Conservation (phyloP, 1,284 basidiomycete genomes). For the Pseudozyma thailandica region DNA sequence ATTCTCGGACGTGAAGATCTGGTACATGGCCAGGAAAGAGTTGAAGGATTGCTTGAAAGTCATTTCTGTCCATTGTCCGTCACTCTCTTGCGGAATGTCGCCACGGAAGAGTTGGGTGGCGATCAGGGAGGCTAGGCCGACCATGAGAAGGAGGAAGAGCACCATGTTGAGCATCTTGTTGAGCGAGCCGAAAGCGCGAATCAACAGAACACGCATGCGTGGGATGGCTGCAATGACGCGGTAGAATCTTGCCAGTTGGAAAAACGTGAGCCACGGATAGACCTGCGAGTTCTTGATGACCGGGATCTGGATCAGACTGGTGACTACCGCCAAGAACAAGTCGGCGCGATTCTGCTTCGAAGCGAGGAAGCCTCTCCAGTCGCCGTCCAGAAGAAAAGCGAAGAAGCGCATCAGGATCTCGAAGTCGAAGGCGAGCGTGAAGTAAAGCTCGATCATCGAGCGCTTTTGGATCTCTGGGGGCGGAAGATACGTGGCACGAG, state of each 20-base stretch:
- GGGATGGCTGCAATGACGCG: slow-evolving; percentile 89
- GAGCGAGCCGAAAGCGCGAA: slow-evolving; percentile 88
- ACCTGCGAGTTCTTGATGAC: slow-evolving; percentile 74
- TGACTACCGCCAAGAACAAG: slow-evolving; percentile 80
- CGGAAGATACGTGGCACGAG: slow-evolving; percentile 72
- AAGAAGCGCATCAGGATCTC: slow-evolving; percentile 83
- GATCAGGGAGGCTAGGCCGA: slow-evolving; percentile 85
- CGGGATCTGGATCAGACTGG: slow-evolving; percentile 87
- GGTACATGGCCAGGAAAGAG: slow-evolving; percentile 87
- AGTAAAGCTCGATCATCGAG: slow-evolving; percentile 77
- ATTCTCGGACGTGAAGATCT: slow-evolving; percentile 91
- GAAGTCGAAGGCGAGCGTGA: slow-evolving; percentile 86
- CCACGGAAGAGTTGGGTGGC: slow-evolving; percentile 80
- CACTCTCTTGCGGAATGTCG: slow-evolving; percentile 73
- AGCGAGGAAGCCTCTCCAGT: slow-evolving; percentile 82
- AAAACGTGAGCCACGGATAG: slow-evolving; percentile 91
- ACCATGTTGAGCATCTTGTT: slow-evolving; percentile 93
- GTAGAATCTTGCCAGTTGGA: slow-evolving; percentile 90
- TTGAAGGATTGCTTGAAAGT: slow-evolving; percentile 91
- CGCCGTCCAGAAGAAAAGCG: slow-evolving; percentile 76
- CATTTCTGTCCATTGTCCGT: slow-evolving; percentile 71
- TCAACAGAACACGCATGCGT: slow-evolving; percentile 73
- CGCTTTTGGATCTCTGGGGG: slow-evolving; percentile 25
- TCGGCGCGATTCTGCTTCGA: slow-evolving; percentile 81
- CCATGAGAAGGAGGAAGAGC: slow-evolving; percentile 88